Evolutionary conservation across 2,329 filamentous ascomycete genomes (phyloP).

Genomic region (Pseudogymnoascus sp.): DNA sequence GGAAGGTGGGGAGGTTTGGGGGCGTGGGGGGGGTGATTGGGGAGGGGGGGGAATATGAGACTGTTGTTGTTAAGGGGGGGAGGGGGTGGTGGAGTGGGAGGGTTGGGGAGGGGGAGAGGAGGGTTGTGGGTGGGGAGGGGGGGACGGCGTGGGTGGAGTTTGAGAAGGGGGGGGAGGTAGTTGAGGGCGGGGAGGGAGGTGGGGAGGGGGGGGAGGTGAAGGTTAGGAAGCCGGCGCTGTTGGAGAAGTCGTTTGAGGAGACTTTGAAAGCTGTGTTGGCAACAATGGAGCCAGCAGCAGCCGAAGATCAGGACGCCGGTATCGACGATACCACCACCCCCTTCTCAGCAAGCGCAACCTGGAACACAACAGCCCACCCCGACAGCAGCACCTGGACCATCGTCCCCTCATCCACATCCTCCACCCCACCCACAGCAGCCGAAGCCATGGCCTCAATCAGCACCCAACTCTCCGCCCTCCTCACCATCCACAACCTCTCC

Average conservation of each 20-base stretch:
- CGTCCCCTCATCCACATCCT: conserved; percentile 13
- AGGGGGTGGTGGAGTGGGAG: conserved; percentile 67
- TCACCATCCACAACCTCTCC: background rate
- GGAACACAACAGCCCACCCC: background rate
- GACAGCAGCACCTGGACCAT: background rate
- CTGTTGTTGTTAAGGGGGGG: conserved; percentile 38
- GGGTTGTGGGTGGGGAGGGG: conserved; percentile 58
- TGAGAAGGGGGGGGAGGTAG: conserved; percentile 42
- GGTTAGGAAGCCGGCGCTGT: conserved; percentile 52
- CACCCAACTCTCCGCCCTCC: background rate
- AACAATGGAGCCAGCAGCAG: background rate
- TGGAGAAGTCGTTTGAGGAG: conserved; percentile 54
- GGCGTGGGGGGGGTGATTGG: conserved; percentile 68
- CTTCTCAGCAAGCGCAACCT: background rate
- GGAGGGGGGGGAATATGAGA: conserved; percentile 57
- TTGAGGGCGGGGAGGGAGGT: conserved; percentile 34
- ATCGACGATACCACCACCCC: background rate
- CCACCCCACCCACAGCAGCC: conserved; percentile 13
- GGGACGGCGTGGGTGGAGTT: conserved; percentile 69
- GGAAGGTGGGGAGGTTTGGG: conserved; percentile 59
- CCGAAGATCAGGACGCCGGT: background rate
- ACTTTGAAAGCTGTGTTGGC: conserved; percentile 13
- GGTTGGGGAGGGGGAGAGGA: conserved; percentile 46
- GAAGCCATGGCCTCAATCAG: conserved; percentile 12
- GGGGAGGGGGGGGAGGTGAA: conserved; percentile 12